These are phyloP conservation scores for Dorcoceras hygrometricum DNA, from an alignment of 257 asterid species.

Conservation along the genomic window DNA sequence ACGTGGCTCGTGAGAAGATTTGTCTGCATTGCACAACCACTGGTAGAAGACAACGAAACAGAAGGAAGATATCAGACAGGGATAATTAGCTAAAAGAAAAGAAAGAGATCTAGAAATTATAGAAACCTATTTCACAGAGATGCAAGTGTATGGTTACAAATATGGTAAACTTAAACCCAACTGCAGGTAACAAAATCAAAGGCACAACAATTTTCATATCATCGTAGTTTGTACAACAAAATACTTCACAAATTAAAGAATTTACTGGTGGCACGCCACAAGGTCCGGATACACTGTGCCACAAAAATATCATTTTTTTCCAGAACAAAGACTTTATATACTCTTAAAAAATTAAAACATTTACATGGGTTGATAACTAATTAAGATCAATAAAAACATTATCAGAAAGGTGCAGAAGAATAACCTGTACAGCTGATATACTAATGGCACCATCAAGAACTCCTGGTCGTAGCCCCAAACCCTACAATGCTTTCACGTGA, in stretches of 20 bases:
- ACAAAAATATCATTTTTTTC: background rate
- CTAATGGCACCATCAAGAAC: slow-evolving; percentile 97
- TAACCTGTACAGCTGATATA: slow-evolving; percentile 94
- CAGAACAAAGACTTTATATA: background rate
- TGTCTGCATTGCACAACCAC: slow-evolving; percentile 99
- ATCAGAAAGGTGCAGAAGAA: slow-evolving; percentile 22
- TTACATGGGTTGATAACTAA: background rate
- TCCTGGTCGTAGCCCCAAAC: slow-evolving; percentile 83
- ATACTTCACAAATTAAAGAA: background rate
- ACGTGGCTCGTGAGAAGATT: slow-evolving; percentile 91
- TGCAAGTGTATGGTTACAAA: background rate
- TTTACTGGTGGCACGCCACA: too few species aligned
- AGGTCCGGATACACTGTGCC: background rate
- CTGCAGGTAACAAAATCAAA: background rate
- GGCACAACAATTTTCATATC: background rate
- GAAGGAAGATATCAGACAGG: slow-evolving; percentile 17
- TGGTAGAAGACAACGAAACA: slow-evolving; percentile 35
- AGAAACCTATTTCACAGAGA: background rate
- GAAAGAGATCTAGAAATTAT: slow-evolving; percentile 11
- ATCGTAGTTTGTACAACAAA: background rate
- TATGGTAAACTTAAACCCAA: background rate
- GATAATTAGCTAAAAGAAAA: background rate
- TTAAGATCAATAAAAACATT: background rate
- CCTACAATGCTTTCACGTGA: slow-evolving; percentile 43
- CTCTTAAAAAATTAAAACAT: background rate